A percentile compares a stretch with the other conserved stretches of the same genome.
phyloP scores from a whole-genome alignment of 2,329 filamentous ascomycete genomes.

The Epichloe typhina region DNA sequence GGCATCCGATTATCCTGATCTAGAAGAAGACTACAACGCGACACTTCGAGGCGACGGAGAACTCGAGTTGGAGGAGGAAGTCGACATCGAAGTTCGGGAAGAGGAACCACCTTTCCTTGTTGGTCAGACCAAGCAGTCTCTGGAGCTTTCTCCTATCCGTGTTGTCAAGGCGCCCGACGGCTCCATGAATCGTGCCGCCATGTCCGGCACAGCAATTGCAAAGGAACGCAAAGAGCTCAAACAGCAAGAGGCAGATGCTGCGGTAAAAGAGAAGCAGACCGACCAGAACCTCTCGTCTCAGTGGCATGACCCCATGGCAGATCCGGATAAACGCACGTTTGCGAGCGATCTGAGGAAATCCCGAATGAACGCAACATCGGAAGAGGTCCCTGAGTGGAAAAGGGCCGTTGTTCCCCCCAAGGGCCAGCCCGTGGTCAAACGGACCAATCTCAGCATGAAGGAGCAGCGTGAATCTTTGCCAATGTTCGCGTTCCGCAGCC shows the following conservation, averaged over 20 bases:
- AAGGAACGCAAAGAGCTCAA: conserved; percentile 83
- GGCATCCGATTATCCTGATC: conserved; percentile 83
- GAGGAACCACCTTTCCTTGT: conserved; percentile 94
- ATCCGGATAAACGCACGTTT: conserved; percentile 74
- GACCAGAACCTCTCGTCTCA: conserved; percentile 78
- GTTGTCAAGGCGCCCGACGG: conserved; percentile 96
- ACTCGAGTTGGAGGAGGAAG: conserved; percentile 87
- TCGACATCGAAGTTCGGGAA: conserved; percentile 92
- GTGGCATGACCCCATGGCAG: conserved; percentile 95
- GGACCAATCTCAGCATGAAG: conserved; percentile 86
- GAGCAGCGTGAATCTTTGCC: conserved; percentile 84
- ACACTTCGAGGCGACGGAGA: conserved; percentile 75
- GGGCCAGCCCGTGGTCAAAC: conserved; percentile 69
- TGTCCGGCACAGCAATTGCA: conserved; percentile 77
- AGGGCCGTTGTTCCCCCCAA: conserved; percentile 59
- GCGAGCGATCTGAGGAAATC: conserved; percentile 70
- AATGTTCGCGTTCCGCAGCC: conserved; percentile 75
- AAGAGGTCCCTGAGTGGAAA: conserved; percentile 86
- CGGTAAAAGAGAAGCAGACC: conserved; percentile 51
- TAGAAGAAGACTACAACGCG: conserved; percentile 87
- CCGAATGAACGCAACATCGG: conserved; percentile 45
- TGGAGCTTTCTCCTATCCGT: conserved; percentile 88
- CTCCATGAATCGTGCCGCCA: conserved; percentile 92
- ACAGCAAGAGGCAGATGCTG: conserved; percentile 74
- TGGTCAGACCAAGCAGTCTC: conserved; percentile 89